These are phyloP conservation scores for Aspergillus ochraceus DNA, from an alignment of 2,329 filamentous ascomycete species.

Conservation along the genomic window DNA sequence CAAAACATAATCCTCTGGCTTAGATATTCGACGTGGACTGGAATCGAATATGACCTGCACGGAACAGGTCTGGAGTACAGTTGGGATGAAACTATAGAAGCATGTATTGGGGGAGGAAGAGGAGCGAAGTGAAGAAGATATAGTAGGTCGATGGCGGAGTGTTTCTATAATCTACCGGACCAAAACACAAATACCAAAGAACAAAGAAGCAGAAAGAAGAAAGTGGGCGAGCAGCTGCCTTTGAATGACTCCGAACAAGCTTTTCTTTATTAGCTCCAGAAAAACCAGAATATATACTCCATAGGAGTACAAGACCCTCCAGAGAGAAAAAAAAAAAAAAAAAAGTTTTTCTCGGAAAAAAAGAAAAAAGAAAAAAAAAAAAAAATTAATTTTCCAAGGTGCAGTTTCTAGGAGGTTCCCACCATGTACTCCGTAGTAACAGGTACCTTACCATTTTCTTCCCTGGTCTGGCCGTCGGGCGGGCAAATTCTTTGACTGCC, in stretches of 20 bases:
- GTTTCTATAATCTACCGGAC: not conserved
- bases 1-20: constrained; percentile 21
- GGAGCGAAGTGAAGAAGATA: not conserved
- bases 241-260: constrained; percentile 21
- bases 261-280: constrained; percentile 7
- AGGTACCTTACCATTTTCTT: constrained; percentile 18
- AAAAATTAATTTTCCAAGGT: constrained; percentile 7
- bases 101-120: not conserved
- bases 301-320: not conserved
- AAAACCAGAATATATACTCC: constrained; percentile 8
- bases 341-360: constrained; percentile 7
- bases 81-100: not conserved
- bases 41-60: not conserved
- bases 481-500: too few relatives aligned
- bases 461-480: constrained; percentile 27
- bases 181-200: constrained; percentile 1
- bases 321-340: not conserved
- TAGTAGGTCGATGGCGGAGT: not conserved
- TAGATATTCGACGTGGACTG: not conserved
- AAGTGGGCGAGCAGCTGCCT: constrained; percentile 21
- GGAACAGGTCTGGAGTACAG: not conserved
- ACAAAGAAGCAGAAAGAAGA: constrained; percentile 8
- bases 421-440: constrained; percentile 29
- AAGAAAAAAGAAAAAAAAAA: not conserved
- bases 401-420: constrained; percentile 26